Conservation (phyloP, 164 flowering plant genomes). For the Tetrastigma voinierianum region DNA sequence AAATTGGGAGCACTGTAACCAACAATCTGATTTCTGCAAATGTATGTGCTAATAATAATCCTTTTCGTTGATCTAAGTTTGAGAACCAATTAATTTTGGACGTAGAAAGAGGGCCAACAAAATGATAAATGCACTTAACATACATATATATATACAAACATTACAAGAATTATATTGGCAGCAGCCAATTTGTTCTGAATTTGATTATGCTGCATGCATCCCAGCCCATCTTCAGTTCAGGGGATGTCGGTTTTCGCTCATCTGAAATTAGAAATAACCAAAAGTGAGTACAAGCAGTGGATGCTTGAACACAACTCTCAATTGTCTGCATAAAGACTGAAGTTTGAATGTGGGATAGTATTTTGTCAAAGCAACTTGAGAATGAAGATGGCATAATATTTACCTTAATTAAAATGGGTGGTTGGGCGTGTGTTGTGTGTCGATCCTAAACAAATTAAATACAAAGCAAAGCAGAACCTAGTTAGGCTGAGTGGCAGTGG, state of each 20-base stretch:
- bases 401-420: constrained; percentile 14
- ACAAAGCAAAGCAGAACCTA: constrained; percentile 10
- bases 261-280: too few species aligned
- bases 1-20: too few species aligned
- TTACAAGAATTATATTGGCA: constrained; percentile 1
- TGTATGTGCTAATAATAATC: too few species aligned
- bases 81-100: too few species aligned
- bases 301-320: too few species aligned
- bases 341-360: too few species aligned
- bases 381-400: constrained; percentile 3
- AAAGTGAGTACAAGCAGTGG: too few species aligned
- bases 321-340: too few species aligned
- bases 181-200: background rate
- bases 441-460: constrained; percentile 25
- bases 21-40: too few species aligned
- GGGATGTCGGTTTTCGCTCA: background rate
- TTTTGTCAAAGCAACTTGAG: too few species aligned
- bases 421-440: constrained; percentile 20
- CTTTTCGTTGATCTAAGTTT: too few species aligned
- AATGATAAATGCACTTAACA: background rate
- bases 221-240: background rate
- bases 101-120: too few species aligned
- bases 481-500: constrained; percentile 84
- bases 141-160: background rate
- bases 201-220: background rate